Evolutionary conservation across 202 grass and related monocot species (phyloP).

Genomic region (Dendrocalamus latiflorus): DNA sequence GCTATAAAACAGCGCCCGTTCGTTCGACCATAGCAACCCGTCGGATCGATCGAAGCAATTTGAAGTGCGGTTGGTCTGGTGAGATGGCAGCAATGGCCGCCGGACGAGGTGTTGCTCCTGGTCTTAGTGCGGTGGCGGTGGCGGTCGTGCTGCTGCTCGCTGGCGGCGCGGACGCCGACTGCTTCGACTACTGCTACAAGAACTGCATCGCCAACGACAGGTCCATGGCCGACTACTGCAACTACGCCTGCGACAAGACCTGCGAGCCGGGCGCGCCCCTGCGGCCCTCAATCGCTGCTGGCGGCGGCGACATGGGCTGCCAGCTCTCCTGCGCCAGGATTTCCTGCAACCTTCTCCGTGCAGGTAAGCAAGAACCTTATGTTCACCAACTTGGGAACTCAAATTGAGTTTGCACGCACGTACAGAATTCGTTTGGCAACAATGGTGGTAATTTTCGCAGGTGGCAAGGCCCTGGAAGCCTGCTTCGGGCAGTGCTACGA

Average conservation of each 20-base stretch:
- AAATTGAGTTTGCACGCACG: not conserved
- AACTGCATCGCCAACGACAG: constrained; percentile 16
- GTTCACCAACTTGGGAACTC: not conserved
- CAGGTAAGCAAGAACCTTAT: not conserved
- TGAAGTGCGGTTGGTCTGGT: too few relatives aligned
- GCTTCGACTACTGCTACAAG: too few relatives aligned
- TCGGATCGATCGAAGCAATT: not conserved
- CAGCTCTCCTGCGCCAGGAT: constrained; percentile 17
- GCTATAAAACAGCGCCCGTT: not conserved
- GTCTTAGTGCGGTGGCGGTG: too few relatives aligned
- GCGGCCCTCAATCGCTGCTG: not conserved
- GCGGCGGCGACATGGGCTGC: not conserved
- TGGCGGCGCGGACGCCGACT: too few relatives aligned
- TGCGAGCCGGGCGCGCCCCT: constrained; percentile 21
- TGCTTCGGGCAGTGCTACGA: constrained; percentile 30
- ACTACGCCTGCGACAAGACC: constrained; percentile 60
- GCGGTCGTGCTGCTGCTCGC: too few relatives aligned
- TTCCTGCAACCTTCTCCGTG: not conserved
- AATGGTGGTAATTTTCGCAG: not conserved
- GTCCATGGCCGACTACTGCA: constrained; percentile 48
- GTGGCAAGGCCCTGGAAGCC: not conserved
- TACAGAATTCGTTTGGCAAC: not conserved
- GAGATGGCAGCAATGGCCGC: too few relatives aligned
- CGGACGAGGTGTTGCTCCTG: too few relatives aligned
- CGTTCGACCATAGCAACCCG: not conserved